Base-by-base conservation (phyloP, 1,139 yeast species). In the Tardiomyces digboiensis region DNA sequence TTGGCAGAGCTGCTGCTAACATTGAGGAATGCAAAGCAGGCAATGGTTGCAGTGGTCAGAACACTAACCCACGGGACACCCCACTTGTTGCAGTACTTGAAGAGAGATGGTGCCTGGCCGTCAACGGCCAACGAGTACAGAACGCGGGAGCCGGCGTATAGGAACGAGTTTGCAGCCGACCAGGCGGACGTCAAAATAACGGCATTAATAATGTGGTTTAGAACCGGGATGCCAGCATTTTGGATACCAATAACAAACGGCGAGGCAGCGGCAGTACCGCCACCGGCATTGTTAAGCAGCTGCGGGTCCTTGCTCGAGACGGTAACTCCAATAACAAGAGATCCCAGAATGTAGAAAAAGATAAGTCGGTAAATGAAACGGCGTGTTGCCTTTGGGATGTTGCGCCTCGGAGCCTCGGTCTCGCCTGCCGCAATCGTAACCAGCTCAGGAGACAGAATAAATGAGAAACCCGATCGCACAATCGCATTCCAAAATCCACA, bases 341-440 rank as follows among this genome's bases (percentile, higher is more conserved):
- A 64, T 3, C 80, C 73, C 19, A 74, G 57, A 44, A 78, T 62
- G 61, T 77, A 79, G 62, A 80, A 76, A 45, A 77, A 63, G 21
- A 78, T 57, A 49, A 79, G 71, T 64, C 85, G 71, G 74, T 78
- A 76, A 58, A 76, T 71, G 29, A 78, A 81, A 50, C 78, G 79
- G 53, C 75, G 74, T 48, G 76, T 74, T 37, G 84, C 83, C 52
- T 69, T 70, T 49, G 85, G 82, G 48, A 80, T 68, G 19, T 80
- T 68, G 53, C 71, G 68, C 59, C 81, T 70, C 46, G 89, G 89
- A 55, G 81, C 78, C 39, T 71, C 71, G 39, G 88, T 77, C 64
- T 83, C 91, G 22, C 87, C 84, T 36, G 88, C 85, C 19, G 88
- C 82, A 49, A 84, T 71, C 44, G 86, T 84, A 51, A 80, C 78